Conservation (phyloP, 2,329 filamentous ascomycete species). For the Blastomyces gilchristii region DNA sequence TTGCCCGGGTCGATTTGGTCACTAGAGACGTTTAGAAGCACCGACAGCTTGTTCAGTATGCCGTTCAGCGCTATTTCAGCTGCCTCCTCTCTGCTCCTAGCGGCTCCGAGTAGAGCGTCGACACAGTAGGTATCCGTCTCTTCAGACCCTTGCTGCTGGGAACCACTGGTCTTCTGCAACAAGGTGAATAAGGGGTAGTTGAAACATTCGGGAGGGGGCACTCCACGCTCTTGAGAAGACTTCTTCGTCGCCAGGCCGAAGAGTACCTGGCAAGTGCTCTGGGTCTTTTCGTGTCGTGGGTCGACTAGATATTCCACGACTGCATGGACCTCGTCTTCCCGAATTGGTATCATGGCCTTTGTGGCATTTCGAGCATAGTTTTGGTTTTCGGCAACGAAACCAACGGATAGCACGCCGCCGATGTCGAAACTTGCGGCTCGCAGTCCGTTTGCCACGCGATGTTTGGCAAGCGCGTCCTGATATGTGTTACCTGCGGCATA, state of each 20-base stretch:
- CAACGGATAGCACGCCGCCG: conserved; percentile 26
- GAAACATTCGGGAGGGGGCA: conserved; percentile 18
- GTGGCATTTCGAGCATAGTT: conserved; percentile 10
- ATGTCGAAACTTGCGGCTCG: conserved; percentile 23
- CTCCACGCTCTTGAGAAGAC: conserved; percentile 14
- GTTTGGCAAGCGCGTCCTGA: conserved; percentile 28
- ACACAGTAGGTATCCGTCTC: conserved; percentile 7
- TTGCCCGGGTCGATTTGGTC: conserved; percentile 21
- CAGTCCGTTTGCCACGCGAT: conserved; percentile 20
- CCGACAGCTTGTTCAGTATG: conserved; percentile 16
- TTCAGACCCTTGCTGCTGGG: conserved; percentile 9
- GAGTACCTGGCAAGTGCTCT: conserved; percentile 15
- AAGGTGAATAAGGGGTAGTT: conserved; percentile 21
- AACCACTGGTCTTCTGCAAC: conserved; percentile 10
- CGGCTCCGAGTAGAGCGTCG: conserved; percentile 13
- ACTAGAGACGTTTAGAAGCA: conserved; percentile 18
- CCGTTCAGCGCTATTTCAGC: conserved; percentile 13
- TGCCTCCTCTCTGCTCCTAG: conserved; percentile 15
- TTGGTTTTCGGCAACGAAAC: conserved; percentile 25
- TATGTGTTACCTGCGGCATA: conserved; percentile 34
- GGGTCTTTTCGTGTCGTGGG: conserved; percentile 12
- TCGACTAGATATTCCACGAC: conserved; percentile 17
- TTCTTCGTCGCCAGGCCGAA: conserved; percentile 16
- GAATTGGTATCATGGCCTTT: conserved; percentile 12
- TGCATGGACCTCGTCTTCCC: conserved; percentile 16